Percentiles rank a stretch among this genome's conserved stretches.
Evolutionary conservation across 805 yeast species (phyloP).

Genomic region (Blastobotrys attinorum): DNA sequence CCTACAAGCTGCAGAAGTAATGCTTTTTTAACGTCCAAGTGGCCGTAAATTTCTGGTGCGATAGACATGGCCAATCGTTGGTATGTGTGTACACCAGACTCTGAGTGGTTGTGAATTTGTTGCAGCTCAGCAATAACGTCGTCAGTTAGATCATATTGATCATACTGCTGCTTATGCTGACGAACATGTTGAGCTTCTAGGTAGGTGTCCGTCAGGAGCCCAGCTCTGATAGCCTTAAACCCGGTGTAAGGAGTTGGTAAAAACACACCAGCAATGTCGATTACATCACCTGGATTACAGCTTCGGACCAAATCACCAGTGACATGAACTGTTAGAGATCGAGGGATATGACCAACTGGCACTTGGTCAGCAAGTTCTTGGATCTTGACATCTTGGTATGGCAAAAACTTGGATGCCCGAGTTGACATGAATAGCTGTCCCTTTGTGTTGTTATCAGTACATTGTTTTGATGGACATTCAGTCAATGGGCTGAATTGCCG

Average conservation of each 20-base stretch:
- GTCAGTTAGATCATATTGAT: conserved; percentile 45
- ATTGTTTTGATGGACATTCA: conserved; percentile 79
- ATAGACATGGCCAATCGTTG: conserved; percentile 75
- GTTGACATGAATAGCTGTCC: conserved; percentile 91
- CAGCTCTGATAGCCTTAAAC: conserved; percentile 85
- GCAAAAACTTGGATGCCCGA: conserved; percentile 89
- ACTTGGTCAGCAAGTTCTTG: conserved; percentile 96
- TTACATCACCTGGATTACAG: conserved; percentile 89
- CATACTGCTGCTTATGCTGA: conserved; percentile 87
- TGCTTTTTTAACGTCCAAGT: conserved; percentile 88
- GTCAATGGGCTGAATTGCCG: conserved; percentile 78
- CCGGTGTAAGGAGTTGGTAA: conserved; percentile 96
- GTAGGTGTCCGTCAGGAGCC: conserved; percentile 88
- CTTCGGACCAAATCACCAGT: conserved; percentile 85
- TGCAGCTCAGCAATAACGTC: conserved; percentile 37
- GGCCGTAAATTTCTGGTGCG: conserved; percentile 97
- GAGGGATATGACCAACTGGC: conserved; percentile 96
- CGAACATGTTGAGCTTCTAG: conserved; percentile 77
- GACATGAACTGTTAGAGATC: conserved; percentile 77
- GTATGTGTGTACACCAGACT: conserved; percentile 62
- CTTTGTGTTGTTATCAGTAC: conserved; percentile 68
- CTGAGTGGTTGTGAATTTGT: conserved; percentile 46
- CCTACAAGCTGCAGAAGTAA: conserved; percentile 78
- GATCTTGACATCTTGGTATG: conserved; percentile 91
- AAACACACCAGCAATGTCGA: conserved; percentile 86